Percentiles rank a stretch among this genome's conserved stretches.
phyloP scores from a whole-genome alignment of 805 yeast genomes.

The Candida stauntonica region DNA sequence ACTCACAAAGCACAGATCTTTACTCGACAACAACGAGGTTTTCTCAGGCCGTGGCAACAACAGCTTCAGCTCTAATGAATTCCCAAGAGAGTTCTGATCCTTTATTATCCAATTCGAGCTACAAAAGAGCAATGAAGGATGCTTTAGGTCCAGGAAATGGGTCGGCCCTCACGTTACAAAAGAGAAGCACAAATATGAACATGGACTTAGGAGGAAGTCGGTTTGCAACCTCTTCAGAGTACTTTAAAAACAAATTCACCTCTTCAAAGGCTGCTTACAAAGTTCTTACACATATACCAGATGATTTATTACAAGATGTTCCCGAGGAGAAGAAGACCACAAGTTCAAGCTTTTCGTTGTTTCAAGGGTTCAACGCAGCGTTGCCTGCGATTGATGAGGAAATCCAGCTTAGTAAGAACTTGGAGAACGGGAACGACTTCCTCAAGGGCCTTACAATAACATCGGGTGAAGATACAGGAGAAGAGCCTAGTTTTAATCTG shows the following conservation, averaged over 20 bases:
- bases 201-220: slow-evolving; percentile 24
- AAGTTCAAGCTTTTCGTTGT: slow-evolving; percentile 45
- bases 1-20: slow-evolving; percentile 16
- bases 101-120: slow-evolving; percentile 35
- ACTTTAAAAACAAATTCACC: slow-evolving; percentile 35
- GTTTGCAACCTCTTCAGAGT: slow-evolving; percentile 33
- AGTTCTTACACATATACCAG: slow-evolving; percentile 52
- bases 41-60: slow-evolving; percentile 48
- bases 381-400: slow-evolving; percentile 47
- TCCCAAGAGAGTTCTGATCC: slow-evolving; percentile 28
- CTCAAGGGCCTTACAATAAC: slow-evolving; percentile 21
- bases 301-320: slow-evolving; percentile 52
- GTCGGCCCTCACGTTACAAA: slow-evolving; percentile 30
- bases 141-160: slow-evolving; percentile 32
- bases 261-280: slow-evolving; percentile 38
- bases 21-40: slow-evolving; percentile 33
- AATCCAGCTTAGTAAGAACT: slow-evolving; percentile 27
- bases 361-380: slow-evolving; percentile 66
- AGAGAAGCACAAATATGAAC: too few relatives aligned
- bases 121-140: slow-evolving; percentile 44
- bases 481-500: slow-evolving; percentile 26
- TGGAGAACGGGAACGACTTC: slow-evolving; percentile 20
- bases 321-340: slow-evolving; percentile 35
- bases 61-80: slow-evolving; percentile 48
- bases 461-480: slow-evolving; percentile 19